Evolutionary conservation across 176 grass and related monocot genomes (phyloP).

Genomic region (Oryza coarctata): DNA sequence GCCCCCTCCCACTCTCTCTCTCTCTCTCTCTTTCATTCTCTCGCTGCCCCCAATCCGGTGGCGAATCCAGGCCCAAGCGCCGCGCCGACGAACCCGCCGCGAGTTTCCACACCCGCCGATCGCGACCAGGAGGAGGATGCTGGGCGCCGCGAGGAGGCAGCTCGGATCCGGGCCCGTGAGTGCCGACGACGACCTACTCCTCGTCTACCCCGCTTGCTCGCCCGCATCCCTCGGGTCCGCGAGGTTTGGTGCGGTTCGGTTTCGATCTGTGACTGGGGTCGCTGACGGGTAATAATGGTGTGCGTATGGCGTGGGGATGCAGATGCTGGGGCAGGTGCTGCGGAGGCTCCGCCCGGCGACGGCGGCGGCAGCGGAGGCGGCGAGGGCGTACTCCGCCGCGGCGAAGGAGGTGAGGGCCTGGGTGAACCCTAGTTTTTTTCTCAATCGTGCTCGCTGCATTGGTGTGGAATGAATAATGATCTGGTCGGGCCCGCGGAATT

Average conservation of each 20-base stretch:
- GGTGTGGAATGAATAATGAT: background rate
- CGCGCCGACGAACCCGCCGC: background rate
- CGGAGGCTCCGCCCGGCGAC: constrained; percentile 51
- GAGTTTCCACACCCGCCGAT: background rate
- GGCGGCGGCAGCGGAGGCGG: constrained; percentile 44
- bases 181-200: background rate
- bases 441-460: background rate
- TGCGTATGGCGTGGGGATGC: background rate
- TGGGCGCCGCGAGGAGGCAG: constrained; percentile 72
- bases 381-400: constrained; percentile 52
- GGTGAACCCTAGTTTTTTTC: background rate
- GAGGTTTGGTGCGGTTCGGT: background rate
- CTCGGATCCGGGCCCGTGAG: constrained; percentile 75
- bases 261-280: background rate
- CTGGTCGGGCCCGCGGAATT: background rate
- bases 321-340: constrained; percentile 76
- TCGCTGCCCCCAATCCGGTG: background rate
- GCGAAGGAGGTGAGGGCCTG: constrained; percentile 67
- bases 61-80: background rate
- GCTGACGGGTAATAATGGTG: background rate
- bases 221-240: background rate
- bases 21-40: background rate
- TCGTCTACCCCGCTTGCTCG: background rate
- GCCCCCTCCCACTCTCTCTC: no score
- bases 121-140: constrained; percentile 53